Percentiles rank a stretch among this genome's conserved stretches.
These are phyloP conservation scores for Beauveria varroae DNA, from an alignment of 2,329 filamentous ascomycete genomes.

Conservation along the genomic window DNA sequence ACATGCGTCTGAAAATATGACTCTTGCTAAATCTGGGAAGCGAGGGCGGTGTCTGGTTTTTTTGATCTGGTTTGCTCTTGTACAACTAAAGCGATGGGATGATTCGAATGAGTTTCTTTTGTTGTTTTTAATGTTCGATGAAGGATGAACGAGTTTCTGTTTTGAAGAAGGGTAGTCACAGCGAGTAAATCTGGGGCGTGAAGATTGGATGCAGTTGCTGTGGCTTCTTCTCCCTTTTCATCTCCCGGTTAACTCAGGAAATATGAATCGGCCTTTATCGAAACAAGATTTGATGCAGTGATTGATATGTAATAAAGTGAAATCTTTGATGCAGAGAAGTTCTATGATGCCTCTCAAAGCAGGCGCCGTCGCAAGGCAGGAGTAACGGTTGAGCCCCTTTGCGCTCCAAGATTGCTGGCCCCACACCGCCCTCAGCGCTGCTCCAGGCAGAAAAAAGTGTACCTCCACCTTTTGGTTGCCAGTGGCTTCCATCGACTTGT, in stretches of 20 bases:
- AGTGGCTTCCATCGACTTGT: slow-evolving; percentile 11
- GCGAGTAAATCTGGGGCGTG: not conserved
- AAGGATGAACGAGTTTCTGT: slow-evolving; percentile 16
- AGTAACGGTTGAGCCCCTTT: slow-evolving; percentile 2
- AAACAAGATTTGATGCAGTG: not conserved
- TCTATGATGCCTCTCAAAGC: not conserved
- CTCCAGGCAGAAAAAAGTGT: slow-evolving; percentile 15
- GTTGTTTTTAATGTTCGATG: slow-evolving; percentile 14
- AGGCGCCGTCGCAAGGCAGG: not conserved
- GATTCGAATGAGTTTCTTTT: slow-evolving; percentile 9
- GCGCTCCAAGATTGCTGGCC: slow-evolving; percentile 4
- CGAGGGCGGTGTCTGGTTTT: not conserved
- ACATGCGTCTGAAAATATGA: not conserved
- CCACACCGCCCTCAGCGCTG: slow-evolving; percentile 13
- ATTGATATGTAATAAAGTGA: not conserved
- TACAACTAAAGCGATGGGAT: slow-evolving; percentile 15
- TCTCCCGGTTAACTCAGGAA: slow-evolving; percentile 14
- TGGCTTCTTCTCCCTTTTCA: not conserved
- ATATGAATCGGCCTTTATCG: slow-evolving; percentile 18
- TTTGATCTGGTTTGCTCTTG: slow-evolving; percentile 11
- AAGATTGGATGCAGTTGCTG: not conserved
- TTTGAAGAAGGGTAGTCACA: slow-evolving; percentile 2
- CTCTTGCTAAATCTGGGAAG: slow-evolving; percentile 5
- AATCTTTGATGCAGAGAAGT: not conserved
- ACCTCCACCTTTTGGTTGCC: slow-evolving; percentile 14